Base-by-base conservation (phyloP, 805 yeast species). In the Kregervanrija fluxuum region DNA sequence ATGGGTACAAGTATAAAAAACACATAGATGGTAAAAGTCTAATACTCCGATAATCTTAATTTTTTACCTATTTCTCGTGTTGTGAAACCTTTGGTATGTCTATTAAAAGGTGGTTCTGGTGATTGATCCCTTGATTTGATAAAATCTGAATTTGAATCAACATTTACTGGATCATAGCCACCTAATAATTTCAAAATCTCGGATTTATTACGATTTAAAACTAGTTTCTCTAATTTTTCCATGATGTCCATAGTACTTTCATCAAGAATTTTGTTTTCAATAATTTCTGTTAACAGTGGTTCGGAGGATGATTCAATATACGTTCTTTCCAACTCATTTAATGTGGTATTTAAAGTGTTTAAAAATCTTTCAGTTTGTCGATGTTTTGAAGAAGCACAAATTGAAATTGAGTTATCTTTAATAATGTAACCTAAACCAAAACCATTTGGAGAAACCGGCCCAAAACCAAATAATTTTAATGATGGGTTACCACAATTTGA, bases 401-500 rank as follows among this genome's bases (percentile, higher is more conserved):
- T 75, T 1, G 89, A 77, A 28, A 89, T 77, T 15, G 87, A 79
- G 56, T 87, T 85, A 37, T 71, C 77, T 61, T 90, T 88, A 53
- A 89, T 83, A 53, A 89, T 86, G 61, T 89, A 89, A 4, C 95
- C 96, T 33, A 89, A 75, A n/a, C 96, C 96, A 62, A 83, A 88
- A 3, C 97, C 97, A 57, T 86, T 90, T 40, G 88, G 83, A 11
- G 84, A 73, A 1, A 88, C 90, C 3, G 97, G 96, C 3, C 96
- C 95, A 57, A 89, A 89, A 0, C 97, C 97, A 68, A 89, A 89
- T 41, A 83, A 70, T 50, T 84, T 80, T 46, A 89, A 70, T 1
- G 95, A 84, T 5, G 95, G 95, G 60, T 89, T 89, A 34, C 96
- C 96, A 67, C 97, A 89, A 63, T 89, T 89, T 13, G 90, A 80